Base-by-base conservation (phyloP, 495 filamentous ascomycete species). In the Neurospora pannonica region DNA sequence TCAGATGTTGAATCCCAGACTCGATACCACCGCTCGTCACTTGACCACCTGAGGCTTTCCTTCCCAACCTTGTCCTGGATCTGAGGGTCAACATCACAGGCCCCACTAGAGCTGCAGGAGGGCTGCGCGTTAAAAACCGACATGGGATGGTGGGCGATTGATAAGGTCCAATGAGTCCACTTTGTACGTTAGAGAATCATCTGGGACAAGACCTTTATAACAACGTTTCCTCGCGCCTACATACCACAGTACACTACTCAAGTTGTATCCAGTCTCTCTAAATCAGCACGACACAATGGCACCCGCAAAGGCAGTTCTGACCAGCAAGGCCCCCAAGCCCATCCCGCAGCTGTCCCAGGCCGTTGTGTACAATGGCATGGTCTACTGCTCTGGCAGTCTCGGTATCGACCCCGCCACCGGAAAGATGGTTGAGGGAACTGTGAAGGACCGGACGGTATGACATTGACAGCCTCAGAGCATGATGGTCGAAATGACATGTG, bases 361-460 rank as follows among this genome's bases (percentile, higher is more conserved):
- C 31, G 86, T 90, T 75, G 84, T 87, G 75, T 84, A 85, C 80
- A 85, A 87, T 71, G 88, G 88, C 46, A 83, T 89, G 73, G 86
- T 90, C 39, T 90, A 89, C 75, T 89, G 87, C 82, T 89, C 87
- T 0, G 87, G 87, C 15, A 83, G 78, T 72, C 82, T 90, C 38
- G 89, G 86, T 70, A 78, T 86, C 54, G 83, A 88, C 73, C 85
- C 88, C 13, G 75, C 78, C 24, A 89, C 88, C 0, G 82, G 82
- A 36, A 79, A 85, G 40, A 71, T 89, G 28, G 82, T 88, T 6
- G 83, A 87, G 43, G 89, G 88, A 0, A 82, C 83, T 3, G 84
- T 90, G n/a, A 83, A 85, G 71, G 86, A 88, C 62, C 81, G 89
- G 69, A 85, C 88, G 37, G 89, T 89, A 73, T 71, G 69, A 24